Evolutionary conservation across 768 basidiomycete species (phyloP).

Genomic region (Chalciporus sphaerocephalus): DNA sequence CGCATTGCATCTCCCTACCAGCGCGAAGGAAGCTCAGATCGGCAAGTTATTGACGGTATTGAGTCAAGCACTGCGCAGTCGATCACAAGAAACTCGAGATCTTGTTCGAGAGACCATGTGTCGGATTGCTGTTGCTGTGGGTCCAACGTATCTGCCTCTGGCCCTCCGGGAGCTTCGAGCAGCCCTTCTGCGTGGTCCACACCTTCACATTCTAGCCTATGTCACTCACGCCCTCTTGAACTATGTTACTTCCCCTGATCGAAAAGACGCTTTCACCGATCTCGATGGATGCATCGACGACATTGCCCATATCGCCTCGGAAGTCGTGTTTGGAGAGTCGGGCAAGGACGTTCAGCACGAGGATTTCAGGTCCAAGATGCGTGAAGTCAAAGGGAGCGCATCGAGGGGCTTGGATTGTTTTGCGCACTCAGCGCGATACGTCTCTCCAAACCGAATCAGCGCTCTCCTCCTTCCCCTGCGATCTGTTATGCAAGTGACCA

Average conservation of each 20-base stretch:
- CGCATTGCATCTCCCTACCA: conserved; percentile 70
- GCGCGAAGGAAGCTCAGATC: conserved; percentile 62
- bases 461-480: conserved; percentile 73
- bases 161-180: conserved; percentile 78
- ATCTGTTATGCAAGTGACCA: conserved; percentile 82
- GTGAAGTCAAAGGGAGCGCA: conserved; percentile 80
- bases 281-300: conserved; percentile 79
- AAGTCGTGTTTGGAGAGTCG: conserved; percentile 92
- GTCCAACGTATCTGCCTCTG: conserved; percentile 66
- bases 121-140: conserved; percentile 70
- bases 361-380: conserved; percentile 92
- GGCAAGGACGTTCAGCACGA: conserved; percentile 83
- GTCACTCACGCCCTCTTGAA: conserved; percentile 76
- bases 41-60: conserved; percentile 76
- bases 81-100: conserved; percentile 89
- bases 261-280: conserved; percentile 46
- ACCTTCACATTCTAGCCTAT: conserved; percentile 88
- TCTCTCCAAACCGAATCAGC: conserved; percentile 74
- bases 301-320: conserved; percentile 74
- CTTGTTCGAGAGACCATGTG: conserved; percentile 77
- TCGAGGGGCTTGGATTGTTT: conserved; percentile 87
- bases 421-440: conserved; percentile 68
- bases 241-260: conserved; percentile 66
- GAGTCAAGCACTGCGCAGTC: conserved; percentile 87
- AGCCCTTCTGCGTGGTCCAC: conserved; percentile 86